These are phyloP conservation scores for Magnolia sinica DNA, from an alignment of 164 flowering plant genomes.

Conservation along the genomic window DNA sequence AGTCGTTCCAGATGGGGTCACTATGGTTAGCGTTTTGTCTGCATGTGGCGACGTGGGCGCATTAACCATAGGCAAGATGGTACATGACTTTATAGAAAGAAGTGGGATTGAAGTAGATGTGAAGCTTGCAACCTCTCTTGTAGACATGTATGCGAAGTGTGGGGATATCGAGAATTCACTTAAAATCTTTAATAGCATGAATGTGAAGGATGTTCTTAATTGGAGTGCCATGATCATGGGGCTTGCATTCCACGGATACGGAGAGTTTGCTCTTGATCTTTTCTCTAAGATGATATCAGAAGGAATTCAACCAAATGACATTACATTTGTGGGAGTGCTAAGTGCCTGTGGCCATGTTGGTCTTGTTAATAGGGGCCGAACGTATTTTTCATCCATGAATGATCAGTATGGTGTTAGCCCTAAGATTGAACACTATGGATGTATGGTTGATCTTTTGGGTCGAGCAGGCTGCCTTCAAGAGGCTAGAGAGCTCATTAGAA, in stretches of 20 bases:
- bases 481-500: slow-evolving; percentile 29
- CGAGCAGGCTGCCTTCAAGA: slow-evolving; percentile 29
- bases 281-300: slow-evolving; percentile 29
- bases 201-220: slow-evolving; percentile 24
- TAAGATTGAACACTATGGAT: slow-evolving; percentile 37
- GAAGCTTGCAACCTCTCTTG: slow-evolving; percentile 37
- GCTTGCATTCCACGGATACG: slow-evolving; percentile 34
- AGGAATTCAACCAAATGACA: slow-evolving; percentile 29
- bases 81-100: slow-evolving; percentile 29
- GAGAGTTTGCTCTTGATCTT: slow-evolving; percentile 26
- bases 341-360: slow-evolving; percentile 35
- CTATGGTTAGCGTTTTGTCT: slow-evolving; percentile 33
- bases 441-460: slow-evolving; percentile 36
- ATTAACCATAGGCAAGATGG: slow-evolving; percentile 30
- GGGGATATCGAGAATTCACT: slow-evolving; percentile 30
- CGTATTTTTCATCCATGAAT: slow-evolving; percentile 27
- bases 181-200: slow-evolving; percentile 24
- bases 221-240: slow-evolving; percentile 38
- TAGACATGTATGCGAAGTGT: slow-evolving; percentile 43
- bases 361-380: slow-evolving; percentile 24
- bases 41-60: slow-evolving; percentile 40
- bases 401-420: slow-evolving; percentile 24
- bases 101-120: slow-evolving; percentile 26
- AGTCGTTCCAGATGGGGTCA: slow-evolving; percentile 27
- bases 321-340: slow-evolving; percentile 29